Conservation (phyloP, 2,329 filamentous ascomycete species). For the Sphaceloma murrayae region DNA sequence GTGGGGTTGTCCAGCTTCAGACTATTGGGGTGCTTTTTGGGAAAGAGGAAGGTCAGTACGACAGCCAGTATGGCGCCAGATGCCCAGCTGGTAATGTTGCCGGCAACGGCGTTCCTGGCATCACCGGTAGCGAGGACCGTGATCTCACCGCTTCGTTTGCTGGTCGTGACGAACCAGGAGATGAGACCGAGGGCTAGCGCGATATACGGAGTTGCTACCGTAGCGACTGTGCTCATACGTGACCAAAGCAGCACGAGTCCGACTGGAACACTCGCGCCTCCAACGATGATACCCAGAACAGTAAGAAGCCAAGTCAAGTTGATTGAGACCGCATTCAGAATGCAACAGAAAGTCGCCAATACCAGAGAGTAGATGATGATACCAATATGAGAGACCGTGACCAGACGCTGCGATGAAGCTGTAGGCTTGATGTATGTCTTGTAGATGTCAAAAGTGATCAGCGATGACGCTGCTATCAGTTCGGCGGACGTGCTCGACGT, state of each 20-base stretch:
- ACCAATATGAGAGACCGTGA: constrained; percentile 30
- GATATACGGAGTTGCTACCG: constrained; percentile 27
- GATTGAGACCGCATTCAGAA: constrained; percentile 31
- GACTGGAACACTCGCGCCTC: constrained; percentile 29
- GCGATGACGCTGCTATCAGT: constrained; percentile 33
- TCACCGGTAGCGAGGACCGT: constrained; percentile 29
- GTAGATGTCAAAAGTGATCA: constrained; percentile 38
- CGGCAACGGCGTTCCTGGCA: constrained; percentile 30
- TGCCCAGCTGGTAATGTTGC: constrained; percentile 22
- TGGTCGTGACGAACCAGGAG: constrained; percentile 31
- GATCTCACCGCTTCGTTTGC: constrained; percentile 27
- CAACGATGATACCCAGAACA: constrained; percentile 31
- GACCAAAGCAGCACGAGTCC: constrained; percentile 30
- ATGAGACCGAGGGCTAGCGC: constrained; percentile 29
- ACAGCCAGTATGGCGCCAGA: constrained; percentile 25
- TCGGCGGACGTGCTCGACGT: constrained; percentile 31
- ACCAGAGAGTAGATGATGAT: constrained; percentile 29
- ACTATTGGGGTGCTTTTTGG: constrained; percentile 29
- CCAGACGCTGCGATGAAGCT: constrained; percentile 27
- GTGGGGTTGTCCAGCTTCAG: constrained; percentile 27
- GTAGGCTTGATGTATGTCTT: constrained; percentile 34
- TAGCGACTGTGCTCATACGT: constrained; percentile 27
- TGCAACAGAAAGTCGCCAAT: constrained; percentile 31
- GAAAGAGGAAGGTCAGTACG: constrained; percentile 29
- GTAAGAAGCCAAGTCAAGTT: constrained; percentile 30